These are phyloP conservation scores for Cryptosporidium ubiquitum DNA, from an alignment of 169 alveolate species.

Conservation along the genomic window DNA sequence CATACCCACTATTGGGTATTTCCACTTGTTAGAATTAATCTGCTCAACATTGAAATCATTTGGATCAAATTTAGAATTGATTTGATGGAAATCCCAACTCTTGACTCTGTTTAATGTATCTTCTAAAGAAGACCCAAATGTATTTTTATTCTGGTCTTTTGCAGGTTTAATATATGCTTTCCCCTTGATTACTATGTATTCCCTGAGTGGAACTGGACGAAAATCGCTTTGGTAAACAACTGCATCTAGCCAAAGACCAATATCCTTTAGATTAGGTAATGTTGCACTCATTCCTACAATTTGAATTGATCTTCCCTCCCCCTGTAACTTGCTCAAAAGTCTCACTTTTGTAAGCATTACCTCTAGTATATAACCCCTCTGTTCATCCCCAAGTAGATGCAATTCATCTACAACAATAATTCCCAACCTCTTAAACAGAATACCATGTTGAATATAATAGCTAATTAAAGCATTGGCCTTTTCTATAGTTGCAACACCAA, in stretches of 20 bases:
- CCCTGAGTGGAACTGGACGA: conserved; percentile 83
- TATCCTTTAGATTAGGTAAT: conserved; percentile 81
- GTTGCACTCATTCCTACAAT: conserved; percentile 88
- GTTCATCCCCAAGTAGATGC: conserved; percentile 82
- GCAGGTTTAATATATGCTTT: conserved; percentile 71
- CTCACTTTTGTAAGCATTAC: conserved; percentile 74
- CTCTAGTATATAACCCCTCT: conserved; percentile 83
- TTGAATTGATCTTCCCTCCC: conserved; percentile 73
- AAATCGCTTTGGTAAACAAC: conserved; percentile 80
- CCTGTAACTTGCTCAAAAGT: conserved; percentile 58
- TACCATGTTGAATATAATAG: conserved; percentile 73
- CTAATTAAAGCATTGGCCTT: conserved; percentile 82
- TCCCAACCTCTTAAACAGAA: conserved; percentile 67
- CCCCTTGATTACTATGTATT: conserved; percentile 62
- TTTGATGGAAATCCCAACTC: conserved; percentile 1
- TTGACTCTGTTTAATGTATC: neutral
- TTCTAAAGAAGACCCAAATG: neutral
- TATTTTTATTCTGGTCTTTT: neutral
- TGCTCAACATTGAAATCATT: conserved; percentile 5
- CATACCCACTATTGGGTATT: conserved; percentile 60
- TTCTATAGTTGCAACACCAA: conserved; percentile 86
- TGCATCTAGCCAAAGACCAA: conserved; percentile 83
- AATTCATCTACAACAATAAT: conserved; percentile 83
- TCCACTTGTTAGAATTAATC: conserved; percentile 20
- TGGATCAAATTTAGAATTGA: neutral